Conservation (phyloP, 306 rosid species). For the Casuarina equisetifolia region DNA sequence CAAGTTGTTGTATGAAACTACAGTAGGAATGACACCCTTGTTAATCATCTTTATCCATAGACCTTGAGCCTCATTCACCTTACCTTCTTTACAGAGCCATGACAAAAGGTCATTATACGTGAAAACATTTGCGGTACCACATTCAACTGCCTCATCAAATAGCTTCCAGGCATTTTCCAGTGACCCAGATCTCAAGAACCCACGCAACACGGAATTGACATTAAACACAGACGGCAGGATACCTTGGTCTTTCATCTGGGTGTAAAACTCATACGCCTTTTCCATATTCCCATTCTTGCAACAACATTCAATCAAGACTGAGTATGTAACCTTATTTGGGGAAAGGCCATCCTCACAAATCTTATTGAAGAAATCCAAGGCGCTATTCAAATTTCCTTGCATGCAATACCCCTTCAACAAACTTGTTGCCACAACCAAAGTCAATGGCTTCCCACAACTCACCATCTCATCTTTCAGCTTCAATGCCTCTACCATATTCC, state of each 20-base stretch:
- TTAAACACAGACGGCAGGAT: slow-evolving; percentile 42
- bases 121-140: slow-evolving; percentile 48
- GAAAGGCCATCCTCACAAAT: slow-evolving; percentile 43
- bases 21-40: slow-evolving; percentile 49
- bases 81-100: slow-evolving; percentile 53
- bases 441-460: slow-evolving; percentile 42
- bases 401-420: slow-evolving; percentile 65
- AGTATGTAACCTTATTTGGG: slow-evolving; percentile 51
- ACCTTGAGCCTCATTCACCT: slow-evolving; percentile 53
- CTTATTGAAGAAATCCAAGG: slow-evolving; percentile 48
- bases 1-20: slow-evolving; percentile 63
- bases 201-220: slow-evolving; percentile 47
- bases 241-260: slow-evolving; percentile 54
- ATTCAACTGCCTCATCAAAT: slow-evolving; percentile 66
- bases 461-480: slow-evolving; percentile 73
- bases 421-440: slow-evolving; percentile 46
- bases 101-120: slow-evolving; percentile 48
- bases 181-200: slow-evolving; percentile 43
- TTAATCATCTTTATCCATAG: slow-evolving; percentile 57
- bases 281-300: slow-evolving; percentile 57
- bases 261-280: slow-evolving; percentile 60
- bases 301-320: slow-evolving; percentile 53
- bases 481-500: slow-evolving; percentile 57
- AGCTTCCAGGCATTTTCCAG: slow-evolving; percentile 48
- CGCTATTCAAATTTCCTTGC: slow-evolving; percentile 55